phyloP scores from a whole-genome alignment of 1,139 yeast genomes.

The Sporopachydermia cereana region DNA sequence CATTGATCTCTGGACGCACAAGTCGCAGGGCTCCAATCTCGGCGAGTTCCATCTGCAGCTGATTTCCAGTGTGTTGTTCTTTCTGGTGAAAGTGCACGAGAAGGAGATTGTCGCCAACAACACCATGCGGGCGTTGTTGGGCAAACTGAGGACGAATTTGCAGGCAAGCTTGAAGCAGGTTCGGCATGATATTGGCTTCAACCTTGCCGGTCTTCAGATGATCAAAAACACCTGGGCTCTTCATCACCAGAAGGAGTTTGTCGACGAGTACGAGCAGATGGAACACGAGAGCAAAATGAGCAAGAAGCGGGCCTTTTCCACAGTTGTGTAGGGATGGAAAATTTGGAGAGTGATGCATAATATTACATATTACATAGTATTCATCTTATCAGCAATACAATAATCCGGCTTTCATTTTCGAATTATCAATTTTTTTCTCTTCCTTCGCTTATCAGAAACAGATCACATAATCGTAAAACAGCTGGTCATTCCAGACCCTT shows the following conservation, averaged over 20 bases:
- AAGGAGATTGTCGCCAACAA: slow-evolving; percentile 43
- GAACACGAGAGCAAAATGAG: slow-evolving; percentile 43
- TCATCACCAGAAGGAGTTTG: slow-evolving; percentile 61
- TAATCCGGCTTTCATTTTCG: too few species aligned
- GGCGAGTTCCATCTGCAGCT: slow-evolving; percentile 37
- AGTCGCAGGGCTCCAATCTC: slow-evolving; percentile 24
- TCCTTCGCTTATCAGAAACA: too few species aligned
- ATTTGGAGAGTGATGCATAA: too few species aligned
- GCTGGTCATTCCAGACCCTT: too few species aligned
- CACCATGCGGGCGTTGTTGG: slow-evolving; percentile 25
- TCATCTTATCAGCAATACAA: too few species aligned
- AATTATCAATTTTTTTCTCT: too few species aligned
- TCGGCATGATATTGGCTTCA: slow-evolving; percentile 64
- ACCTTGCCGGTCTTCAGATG: slow-evolving; percentile 71
- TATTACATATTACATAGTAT: too few species aligned
- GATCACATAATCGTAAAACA: too few species aligned
- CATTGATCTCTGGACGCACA: slow-evolving; percentile 63
- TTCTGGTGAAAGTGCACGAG: slow-evolving; percentile 61
- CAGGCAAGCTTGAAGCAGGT: slow-evolving; percentile 37
- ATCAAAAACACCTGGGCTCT: slow-evolving; percentile 70
- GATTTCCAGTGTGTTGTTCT: slow-evolving; percentile 65
- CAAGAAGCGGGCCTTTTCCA: slow-evolving; percentile 52
- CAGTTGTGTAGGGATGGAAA: slow-evolving; percentile 12
- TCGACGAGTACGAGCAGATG: slow-evolving; percentile 54
- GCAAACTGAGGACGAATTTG: slow-evolving; percentile 22